Conservation (phyloP, 768 basidiomycete species). For the Tricholomella constricta region DNA sequence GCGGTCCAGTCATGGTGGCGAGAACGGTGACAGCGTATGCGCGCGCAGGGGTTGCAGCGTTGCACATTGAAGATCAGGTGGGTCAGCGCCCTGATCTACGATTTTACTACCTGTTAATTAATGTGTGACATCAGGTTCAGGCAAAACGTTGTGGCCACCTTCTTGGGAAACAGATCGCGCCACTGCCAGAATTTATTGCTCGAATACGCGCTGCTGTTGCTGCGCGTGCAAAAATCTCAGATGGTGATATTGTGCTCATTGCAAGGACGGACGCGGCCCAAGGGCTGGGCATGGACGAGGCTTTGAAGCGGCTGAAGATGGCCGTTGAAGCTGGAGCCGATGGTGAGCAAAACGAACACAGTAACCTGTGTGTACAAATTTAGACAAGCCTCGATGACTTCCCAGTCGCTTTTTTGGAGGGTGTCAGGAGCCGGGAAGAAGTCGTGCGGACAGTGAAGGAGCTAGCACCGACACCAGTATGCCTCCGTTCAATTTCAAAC, state of each 20-base stretch:
- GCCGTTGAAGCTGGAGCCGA: constrained; percentile 46
- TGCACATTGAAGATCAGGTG: constrained; percentile 62
- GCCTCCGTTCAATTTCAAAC: constrained; percentile 6
- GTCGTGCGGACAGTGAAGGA: constrained; percentile 39
- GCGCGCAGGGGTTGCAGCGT: constrained; percentile 49
- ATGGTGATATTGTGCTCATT: constrained; percentile 52
- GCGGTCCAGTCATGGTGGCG: constrained; percentile 56
- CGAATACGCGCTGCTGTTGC: constrained; percentile 55
- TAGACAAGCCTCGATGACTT: too few species aligned
- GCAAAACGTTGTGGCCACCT: constrained; percentile 60
- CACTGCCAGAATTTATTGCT: constrained; percentile 48
- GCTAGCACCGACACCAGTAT: constrained; percentile 43
- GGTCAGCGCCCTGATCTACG: neutral
- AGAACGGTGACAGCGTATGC: constrained; percentile 54
- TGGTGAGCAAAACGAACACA: constrained; percentile 36
- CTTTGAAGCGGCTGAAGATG: constrained; percentile 45
- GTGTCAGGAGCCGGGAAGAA: constrained; percentile 47
- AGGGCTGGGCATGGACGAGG: constrained; percentile 52
- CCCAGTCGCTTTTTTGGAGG: constrained; percentile 57
- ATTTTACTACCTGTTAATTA: neutral
- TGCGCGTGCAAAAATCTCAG: constrained; percentile 48
- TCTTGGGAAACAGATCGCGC: constrained; percentile 53
- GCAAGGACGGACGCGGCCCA: constrained; percentile 57
- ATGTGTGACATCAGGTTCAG: constrained; percentile 26
- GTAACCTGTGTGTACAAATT: too few species aligned